Evolutionary conservation across 192 early-diverging fungal species (phyloP), one percentile per base, ranked within the genome.

Genomic region (Coemansia brasiliensis): DNA sequence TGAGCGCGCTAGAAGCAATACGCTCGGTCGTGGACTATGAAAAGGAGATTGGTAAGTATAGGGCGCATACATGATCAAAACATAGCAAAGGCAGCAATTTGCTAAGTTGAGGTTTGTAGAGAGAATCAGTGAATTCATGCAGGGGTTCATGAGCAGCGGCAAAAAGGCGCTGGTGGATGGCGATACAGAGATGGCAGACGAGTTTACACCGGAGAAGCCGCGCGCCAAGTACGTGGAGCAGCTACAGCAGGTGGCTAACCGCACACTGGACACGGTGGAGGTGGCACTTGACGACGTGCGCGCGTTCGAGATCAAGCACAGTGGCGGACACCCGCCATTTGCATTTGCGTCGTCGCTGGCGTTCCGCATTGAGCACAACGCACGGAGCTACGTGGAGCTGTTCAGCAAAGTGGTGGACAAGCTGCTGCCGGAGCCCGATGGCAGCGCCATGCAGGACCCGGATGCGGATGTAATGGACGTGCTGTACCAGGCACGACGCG

Each of bases 381-480:
- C 94, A n/a, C 88, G 85, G 63, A 85, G 88, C 44, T 98, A 95
- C 72, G 80, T 88, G 17, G 83, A 87, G 50, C 77, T 98, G 35
- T 87, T 95, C 65, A 86, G 80, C 60, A 78, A 67, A 50, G 90
- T 86, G 9, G 85, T 94, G 70, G 94, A 93, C 69, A 40, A 39
- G 26, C 27, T 89, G 39, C 78, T 89, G 54, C 82, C 85, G 7
- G 56, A 80, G 41, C 66, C 83, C 4, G 73, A 65, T 25, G 61
- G 61, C 29, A 58, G 48, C 60, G 66, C 62, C 15, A 45, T 54
- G 49, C 39, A 68, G 16, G 76, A 69, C 35, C 70, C 86, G 15
- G 84, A 88, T 3, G 88, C 87, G 48, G 85, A 87, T 60, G 94
- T 94, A 16, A 70, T 95, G 22, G 94, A 96, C 59, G 94, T 96